phyloP scores from a whole-genome alignment of 2,329 filamentous ascomycete genomes.

The Phaeosphaeriaceae sp. region DNA sequence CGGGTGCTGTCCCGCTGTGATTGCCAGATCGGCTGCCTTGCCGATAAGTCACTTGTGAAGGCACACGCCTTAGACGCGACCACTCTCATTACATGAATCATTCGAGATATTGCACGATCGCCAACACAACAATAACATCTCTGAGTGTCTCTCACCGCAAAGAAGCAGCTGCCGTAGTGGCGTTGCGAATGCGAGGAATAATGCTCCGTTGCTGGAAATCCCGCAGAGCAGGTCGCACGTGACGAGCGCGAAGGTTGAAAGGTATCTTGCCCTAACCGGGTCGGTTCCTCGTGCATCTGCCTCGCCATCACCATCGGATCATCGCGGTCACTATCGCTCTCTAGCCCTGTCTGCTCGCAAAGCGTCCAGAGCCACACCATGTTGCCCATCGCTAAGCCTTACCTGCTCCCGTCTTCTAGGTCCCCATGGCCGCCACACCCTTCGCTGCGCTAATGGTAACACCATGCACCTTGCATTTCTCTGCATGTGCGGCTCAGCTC shows the following conservation, averaged over 20 bases:
- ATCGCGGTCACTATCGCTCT: neutral
- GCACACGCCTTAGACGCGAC: neutral
- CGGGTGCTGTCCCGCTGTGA: neutral
- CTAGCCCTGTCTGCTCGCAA: constrained; percentile 2
- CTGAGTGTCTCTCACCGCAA: neutral
- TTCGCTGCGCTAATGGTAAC: neutral
- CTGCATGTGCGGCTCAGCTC: constrained; percentile 2
- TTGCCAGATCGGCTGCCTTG: neutral
- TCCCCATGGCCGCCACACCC: constrained; percentile 9
- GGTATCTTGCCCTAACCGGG: neutral
- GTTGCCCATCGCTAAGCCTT: constrained; percentile 2
- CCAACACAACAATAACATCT: neutral
- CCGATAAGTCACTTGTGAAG: neutral
- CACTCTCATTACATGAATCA: neutral
- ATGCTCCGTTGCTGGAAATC: too few relatives aligned
- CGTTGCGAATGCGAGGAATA: too few relatives aligned
- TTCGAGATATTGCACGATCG: neutral
- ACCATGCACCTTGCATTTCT: constrained; percentile 1
- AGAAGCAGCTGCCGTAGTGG: neutral
- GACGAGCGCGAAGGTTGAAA: neutral
- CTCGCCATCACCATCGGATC: neutral
- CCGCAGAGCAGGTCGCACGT: neutral
- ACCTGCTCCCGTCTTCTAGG: constrained; percentile 7
- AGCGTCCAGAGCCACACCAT: neutral
- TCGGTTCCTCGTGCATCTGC: neutral